Evolutionary conservation across 768 basidiomycete genomes (phyloP), one percentile per base, ranked within the genome.

Genomic region (Auriscalpium orientale): DNA sequence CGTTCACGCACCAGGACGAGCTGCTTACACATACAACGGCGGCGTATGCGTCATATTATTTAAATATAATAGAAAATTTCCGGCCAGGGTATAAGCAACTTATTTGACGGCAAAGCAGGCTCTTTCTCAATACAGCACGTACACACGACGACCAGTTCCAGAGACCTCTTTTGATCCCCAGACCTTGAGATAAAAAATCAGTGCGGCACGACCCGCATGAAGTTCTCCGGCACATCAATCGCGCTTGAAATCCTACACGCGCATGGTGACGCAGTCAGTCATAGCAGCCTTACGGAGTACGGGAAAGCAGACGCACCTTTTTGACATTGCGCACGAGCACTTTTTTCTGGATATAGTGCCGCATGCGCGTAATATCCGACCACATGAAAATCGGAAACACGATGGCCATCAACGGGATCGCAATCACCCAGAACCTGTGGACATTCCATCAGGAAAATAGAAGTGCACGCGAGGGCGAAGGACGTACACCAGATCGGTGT

Each of bases 351-450:
- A 80, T 40, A 56, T 80, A 79, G 57, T 78, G 78, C 46, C 67
- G 66, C 56, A 79, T 61, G 34, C 73, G 68, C 56, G 64, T 65
- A 58, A 86, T 66, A 62, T 87, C 85, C 16, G 71, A 62, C 60
- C 71, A 74, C 64, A 80, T 65, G 68, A 85, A 84, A 6, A 80
- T 53, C 36, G 79, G 75, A 20, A 83, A 66, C 46, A 84, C 71
- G 36, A 82, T 58, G 16, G 68, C 67, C 77, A 84, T 79, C 28
- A 84, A 70, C 0, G 84, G 85, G 1, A 85, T 65, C 0, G 82
- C 81, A 51, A 87, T 78, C 54, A 73, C 70, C 85, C 86, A 87
- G 74, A 87, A 87, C 10, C 84, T 86, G 61, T 34, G 40, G 15
- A 43, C 40, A 43, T 13, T 15, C 40, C 28, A 7, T 28, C 37